phyloP scores from a whole-genome alignment of 2,329 filamentous ascomycete species.

The Pseudohalonectria lignicola region DNA sequence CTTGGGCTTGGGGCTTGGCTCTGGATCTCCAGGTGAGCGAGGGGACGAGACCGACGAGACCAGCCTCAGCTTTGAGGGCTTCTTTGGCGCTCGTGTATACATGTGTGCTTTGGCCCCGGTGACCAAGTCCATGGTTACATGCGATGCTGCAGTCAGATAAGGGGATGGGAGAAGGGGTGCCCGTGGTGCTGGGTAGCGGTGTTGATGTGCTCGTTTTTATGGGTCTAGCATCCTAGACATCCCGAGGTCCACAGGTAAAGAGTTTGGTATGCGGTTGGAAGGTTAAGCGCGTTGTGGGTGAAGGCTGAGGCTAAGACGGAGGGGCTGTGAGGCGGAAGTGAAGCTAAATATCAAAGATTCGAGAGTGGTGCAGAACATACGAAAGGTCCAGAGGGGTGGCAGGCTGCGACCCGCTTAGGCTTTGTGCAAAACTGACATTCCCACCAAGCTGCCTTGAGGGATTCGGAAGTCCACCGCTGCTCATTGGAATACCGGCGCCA shows the following conservation, averaged over 20 bases:
- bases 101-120: too few species aligned
- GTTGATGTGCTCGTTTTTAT: too few species aligned
- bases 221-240: too few species aligned
- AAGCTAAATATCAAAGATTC: not conserved
- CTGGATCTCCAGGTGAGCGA: too few species aligned
- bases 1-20: not conserved
- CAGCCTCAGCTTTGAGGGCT: conserved; percentile 2
- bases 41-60: not conserved
- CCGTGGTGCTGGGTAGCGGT: too few species aligned
- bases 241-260: too few species aligned
- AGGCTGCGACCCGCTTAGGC: conserved; percentile 51
- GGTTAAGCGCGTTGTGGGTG: not conserved
- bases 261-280: not conserved
- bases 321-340: conserved; percentile 1
- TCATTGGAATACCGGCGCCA: conserved; percentile 50
- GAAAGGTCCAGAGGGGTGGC: conserved; percentile 51
- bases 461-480: conserved; percentile 39
- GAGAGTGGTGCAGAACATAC: conserved; percentile 36
- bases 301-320: not conserved
- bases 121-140: too few species aligned
- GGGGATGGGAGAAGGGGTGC: too few species aligned
- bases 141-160: too few species aligned
- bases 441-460: conserved; percentile 42
- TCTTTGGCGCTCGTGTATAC: too few species aligned
- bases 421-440: conserved; percentile 57